These are phyloP conservation scores for Apiospora kogelbergensis DNA, from an alignment of 2,329 filamentous ascomycete genomes.

Conservation along the genomic window DNA sequence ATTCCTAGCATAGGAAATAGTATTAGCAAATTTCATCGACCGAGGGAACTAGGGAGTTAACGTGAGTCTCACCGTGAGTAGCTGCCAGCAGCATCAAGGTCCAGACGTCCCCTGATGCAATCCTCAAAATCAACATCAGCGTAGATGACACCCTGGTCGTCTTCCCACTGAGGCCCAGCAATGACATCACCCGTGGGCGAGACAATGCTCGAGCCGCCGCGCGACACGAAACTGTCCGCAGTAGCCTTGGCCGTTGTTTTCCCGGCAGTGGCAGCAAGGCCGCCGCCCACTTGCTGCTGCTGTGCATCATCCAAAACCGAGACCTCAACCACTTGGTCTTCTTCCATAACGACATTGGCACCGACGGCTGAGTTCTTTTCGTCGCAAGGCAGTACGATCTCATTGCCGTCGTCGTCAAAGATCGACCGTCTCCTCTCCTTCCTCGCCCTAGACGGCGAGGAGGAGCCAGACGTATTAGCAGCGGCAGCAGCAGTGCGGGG, in stretches of 20 bases:
- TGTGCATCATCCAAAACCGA: not conserved
- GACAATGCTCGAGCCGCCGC: slow-evolving; percentile 82
- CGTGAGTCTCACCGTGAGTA: slow-evolving; percentile 67
- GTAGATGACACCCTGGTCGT: slow-evolving; percentile 64
- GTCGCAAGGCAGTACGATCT: slow-evolving; percentile 44
- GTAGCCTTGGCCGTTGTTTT: slow-evolving; percentile 2
- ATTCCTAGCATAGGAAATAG: slow-evolving; percentile 38
- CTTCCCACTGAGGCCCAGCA: slow-evolving; percentile 81
- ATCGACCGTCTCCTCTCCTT: slow-evolving; percentile 39
- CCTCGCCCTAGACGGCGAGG: slow-evolving; percentile 13
- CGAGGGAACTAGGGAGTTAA: not conserved
- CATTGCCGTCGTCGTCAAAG: slow-evolving; percentile 54
- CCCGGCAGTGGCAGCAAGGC: not conserved
- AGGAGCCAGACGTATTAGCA: slow-evolving; percentile 8
- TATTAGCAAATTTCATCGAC: not conserved
- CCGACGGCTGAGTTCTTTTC: not conserved
- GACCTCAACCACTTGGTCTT: slow-evolving; percentile 19
- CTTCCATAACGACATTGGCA: slow-evolving; percentile 22
- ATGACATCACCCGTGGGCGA: slow-evolving; percentile 78
- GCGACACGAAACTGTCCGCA: slow-evolving; percentile 51
- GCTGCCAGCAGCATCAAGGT: slow-evolving; percentile 81
- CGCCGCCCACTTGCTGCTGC: slow-evolving; percentile 11
- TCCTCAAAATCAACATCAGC: slow-evolving; percentile 85
- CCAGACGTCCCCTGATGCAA: slow-evolving; percentile 76
- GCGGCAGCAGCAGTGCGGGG: slow-evolving; percentile 23